phyloP scores from a whole-genome alignment of 805 yeast genomes.

The Wickerhamiella musiphila region DNA sequence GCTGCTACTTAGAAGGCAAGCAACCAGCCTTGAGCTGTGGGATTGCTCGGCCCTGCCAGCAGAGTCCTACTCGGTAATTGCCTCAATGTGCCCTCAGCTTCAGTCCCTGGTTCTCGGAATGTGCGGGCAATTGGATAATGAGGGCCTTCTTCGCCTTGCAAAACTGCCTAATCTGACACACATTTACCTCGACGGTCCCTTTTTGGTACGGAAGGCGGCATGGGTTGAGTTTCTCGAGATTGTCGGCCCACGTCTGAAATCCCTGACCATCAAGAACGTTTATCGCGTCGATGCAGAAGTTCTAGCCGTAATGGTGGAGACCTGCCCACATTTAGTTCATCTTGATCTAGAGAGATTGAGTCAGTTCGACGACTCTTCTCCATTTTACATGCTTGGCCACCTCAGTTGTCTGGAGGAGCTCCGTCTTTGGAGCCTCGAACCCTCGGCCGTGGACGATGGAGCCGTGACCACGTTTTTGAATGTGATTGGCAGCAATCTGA shows the following conservation, averaged over 20 bases:
- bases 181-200: constrained; percentile 74
- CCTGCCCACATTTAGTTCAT: constrained; percentile 35
- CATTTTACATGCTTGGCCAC: constrained; percentile 44
- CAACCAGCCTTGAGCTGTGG: constrained; percentile 55
- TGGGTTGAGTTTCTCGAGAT: constrained; percentile 65
- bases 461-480: constrained; percentile 38
- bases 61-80: constrained; percentile 49
- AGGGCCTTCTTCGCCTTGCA: constrained; percentile 45
- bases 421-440: constrained; percentile 50
- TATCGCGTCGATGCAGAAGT: constrained; percentile 64
- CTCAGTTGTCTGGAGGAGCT: constrained; percentile 36
- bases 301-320: constrained; percentile 40
- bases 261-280: constrained; percentile 58
- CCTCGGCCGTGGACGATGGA: constrained; percentile 53
- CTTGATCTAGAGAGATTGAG: constrained; percentile 55
- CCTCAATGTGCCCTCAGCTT: constrained; percentile 62
- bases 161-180: constrained; percentile 37
- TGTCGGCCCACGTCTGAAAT: constrained; percentile 35
- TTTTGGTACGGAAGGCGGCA: constrained; percentile 51
- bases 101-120: constrained; percentile 51
- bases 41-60: constrained; percentile 73
- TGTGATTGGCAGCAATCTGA: constrained; percentile 37
- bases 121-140: constrained; percentile 88
- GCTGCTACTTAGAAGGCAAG: constrained; percentile 48
- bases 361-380: constrained; percentile 40